A percentile compares a stretch with the other conserved stretches of the same genome.
phyloP scores from a whole-genome alignment of 2,329 filamentous ascomycete species.

The Penicillium capsulatum region DNA sequence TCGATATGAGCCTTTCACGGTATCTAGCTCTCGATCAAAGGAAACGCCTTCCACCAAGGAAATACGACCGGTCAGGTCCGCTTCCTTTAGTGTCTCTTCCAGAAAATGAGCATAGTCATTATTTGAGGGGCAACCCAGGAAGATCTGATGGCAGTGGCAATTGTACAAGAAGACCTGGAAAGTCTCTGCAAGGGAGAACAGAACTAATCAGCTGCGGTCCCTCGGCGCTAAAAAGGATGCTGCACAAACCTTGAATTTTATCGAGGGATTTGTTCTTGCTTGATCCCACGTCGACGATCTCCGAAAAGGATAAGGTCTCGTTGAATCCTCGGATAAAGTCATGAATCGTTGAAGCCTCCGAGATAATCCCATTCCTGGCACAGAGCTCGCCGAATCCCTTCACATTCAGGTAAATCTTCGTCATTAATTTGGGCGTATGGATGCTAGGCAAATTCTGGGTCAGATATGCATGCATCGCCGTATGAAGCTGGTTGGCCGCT shows the following conservation, averaged over 20 bases:
- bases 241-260: conserved; percentile 45
- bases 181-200: conserved; percentile 43
- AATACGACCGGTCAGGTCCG: conserved; percentile 46
- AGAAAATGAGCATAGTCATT: conserved; percentile 52
- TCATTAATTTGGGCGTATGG: conserved; percentile 47
- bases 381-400: conserved; percentile 49
- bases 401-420: conserved; percentile 53
- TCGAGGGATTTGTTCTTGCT: conserved; percentile 45
- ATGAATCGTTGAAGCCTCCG: conserved; percentile 42
- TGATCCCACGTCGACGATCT: conserved; percentile 48
- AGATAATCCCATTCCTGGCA: conserved; percentile 43
- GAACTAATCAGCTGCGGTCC: conserved; percentile 22
- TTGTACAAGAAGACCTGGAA: conserved; percentile 55
- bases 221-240: background rate
- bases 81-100: conserved; percentile 47
- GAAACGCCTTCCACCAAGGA: conserved; percentile 55
- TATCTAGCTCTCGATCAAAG: conserved; percentile 51
- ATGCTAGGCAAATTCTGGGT: conserved; percentile 40
- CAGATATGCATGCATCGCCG: conserved; percentile 43
- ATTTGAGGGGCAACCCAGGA: conserved; percentile 58
- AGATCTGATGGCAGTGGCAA: conserved; percentile 57
- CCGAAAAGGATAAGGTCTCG: conserved; percentile 47
- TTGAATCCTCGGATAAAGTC: conserved; percentile 57
- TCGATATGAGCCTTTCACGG: conserved; percentile 46
- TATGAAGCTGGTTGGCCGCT: conserved; percentile 50